Conservation (phyloP, 495 filamentous ascomycete species). For the Trichoderma parareesei region DNA sequence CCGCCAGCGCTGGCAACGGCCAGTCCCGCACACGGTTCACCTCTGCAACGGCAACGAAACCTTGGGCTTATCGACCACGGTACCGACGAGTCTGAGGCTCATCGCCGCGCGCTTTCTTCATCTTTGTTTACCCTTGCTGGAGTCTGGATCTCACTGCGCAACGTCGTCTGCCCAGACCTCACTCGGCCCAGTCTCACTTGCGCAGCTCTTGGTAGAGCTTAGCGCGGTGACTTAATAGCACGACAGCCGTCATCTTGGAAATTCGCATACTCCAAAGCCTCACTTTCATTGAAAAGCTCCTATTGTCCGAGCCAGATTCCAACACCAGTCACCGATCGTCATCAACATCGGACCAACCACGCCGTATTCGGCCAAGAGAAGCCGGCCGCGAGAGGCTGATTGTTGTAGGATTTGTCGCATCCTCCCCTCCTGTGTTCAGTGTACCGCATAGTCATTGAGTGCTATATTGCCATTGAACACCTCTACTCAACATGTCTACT, state of each 20-base stretch:
- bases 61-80: neutral
- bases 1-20: neutral
- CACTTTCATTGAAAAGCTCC: neutral
- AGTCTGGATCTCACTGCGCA: neutral
- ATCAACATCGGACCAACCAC: neutral
- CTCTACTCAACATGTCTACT: slow-evolving; percentile 13
- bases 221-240: neutral
- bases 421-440: neutral
- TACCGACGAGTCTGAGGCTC: neutral
- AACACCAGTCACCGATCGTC: neutral
- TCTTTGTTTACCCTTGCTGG: neutral
- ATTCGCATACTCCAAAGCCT: neutral
- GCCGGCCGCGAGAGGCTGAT: neutral
- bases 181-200: neutral
- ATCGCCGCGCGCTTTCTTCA: neutral
- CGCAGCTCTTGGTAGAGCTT: neutral
- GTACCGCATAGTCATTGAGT: neutral
- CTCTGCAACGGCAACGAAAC: neutral
- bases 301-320: neutral
- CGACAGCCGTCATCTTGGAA: neutral
- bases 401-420: neutral
- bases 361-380: neutral
- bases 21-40: slow-evolving; percentile 3
- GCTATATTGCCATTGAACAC: neutral
- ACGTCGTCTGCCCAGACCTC: neutral